Evolutionary conservation across 139 green algal genomes (phyloP), one percentile per base, ranked within the genome.

Genomic region (Chlorella sp.): DNA sequence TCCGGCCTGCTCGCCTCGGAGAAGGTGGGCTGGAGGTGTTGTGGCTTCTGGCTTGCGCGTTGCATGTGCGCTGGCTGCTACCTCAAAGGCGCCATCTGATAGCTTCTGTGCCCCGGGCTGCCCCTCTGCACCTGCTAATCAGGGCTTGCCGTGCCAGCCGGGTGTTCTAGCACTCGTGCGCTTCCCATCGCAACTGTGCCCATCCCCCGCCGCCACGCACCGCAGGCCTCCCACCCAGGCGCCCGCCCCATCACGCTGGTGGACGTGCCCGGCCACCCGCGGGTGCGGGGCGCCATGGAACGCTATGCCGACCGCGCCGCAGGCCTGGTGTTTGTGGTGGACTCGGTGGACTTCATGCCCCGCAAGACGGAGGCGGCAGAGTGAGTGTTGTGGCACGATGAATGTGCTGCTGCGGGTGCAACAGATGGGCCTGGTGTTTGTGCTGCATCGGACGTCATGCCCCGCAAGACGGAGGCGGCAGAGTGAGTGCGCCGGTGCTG

Each of bases 371-470:
- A 92, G 26, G 78, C 86, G 17, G 92, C 92, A 87, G 88, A 94
- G 84, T 92, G 67, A 83, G 88, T 55, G 44, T 17, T 11, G 44
- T 11, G 44, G 44, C n/a, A n/a, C n/a, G n/a, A n/a, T n/a, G n/a
- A n/a, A n/a, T n/a, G n/a, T n/a, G n/a, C n/a, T n/a, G n/a, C n/a
- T n/a, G n/a, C n/a, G n/a, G n/a, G n/a, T n/a, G n/a, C n/a, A n/a
- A n/a, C n/a, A n/a, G n/a, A n/a, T n/a, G n/a, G 94, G 90, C 18
- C 87, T 98, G 1, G 86, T 98, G 6, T 97, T 98, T 62, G 80
- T 98, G 0, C 73, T 98, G 4, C 96, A 98, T 79, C 92, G 18
- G 95, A 97, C 73, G 96, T 98, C 64, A 93, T 94, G 67, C 90
- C 92, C 1, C 82, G 94, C 64, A 95, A 94, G 83, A 84, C 85